Percentiles rank a stretch among this genome's conserved stretches.
phyloP scores from a whole-genome alignment of 495 filamentous ascomycete genomes.

The Xylaria venustula region DNA sequence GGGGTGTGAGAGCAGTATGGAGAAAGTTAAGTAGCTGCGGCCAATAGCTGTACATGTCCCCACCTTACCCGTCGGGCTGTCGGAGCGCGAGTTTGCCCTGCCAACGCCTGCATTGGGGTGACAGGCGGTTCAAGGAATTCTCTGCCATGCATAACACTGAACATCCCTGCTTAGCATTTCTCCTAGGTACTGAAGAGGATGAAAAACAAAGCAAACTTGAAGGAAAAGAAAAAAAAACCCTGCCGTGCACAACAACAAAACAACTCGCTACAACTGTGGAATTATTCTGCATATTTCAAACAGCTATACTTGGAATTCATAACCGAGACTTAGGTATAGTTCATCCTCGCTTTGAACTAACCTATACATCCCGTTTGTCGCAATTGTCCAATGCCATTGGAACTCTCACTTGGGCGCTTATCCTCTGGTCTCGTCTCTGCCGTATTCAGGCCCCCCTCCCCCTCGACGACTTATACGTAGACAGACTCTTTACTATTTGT shows the following conservation, averaged over 20 bases:
- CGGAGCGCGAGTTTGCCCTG: conserved; percentile 1
- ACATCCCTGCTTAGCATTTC: neutral
- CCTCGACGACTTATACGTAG: neutral
- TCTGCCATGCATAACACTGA: neutral
- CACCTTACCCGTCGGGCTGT: neutral
- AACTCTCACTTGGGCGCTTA: neutral
- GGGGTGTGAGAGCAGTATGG: neutral
- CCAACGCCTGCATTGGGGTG: neutral
- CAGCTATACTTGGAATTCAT: neutral
- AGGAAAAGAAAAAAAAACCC: neutral
- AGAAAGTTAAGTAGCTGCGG: neutral
- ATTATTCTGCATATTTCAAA: neutral
- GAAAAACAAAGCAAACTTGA: neutral
- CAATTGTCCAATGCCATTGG: no score
- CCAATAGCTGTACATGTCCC: neutral
- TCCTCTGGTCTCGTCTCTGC: neutral
- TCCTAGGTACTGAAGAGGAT: neutral
- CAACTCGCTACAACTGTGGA: neutral
- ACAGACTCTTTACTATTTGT: neutral
- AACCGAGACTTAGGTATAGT: no score
- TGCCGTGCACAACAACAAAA: conserved; percentile 2
- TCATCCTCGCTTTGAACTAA: no score
- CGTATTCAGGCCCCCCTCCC: neutral
- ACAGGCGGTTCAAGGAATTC: neutral
- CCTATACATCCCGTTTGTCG: no score